Evolutionary conservation across 2,329 filamentous ascomycete genomes (phyloP).

Genomic region (Periconia sp.): DNA sequence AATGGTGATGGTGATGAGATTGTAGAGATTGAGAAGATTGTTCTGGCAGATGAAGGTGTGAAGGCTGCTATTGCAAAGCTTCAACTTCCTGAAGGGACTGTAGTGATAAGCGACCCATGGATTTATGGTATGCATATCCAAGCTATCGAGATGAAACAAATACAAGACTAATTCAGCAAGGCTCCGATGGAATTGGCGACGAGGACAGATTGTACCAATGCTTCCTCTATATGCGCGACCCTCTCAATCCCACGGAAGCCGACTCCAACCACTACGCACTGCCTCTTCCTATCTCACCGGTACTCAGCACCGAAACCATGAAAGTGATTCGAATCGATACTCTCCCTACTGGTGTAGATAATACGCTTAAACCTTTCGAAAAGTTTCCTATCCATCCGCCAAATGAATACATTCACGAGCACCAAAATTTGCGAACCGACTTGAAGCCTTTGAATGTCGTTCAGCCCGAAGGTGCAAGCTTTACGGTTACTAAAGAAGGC

Average conservation of each 20-base stretch:
- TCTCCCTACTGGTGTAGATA: slow-evolving; percentile 67
- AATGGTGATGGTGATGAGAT: slow-evolving; percentile 63
- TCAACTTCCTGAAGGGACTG: slow-evolving; percentile 58
- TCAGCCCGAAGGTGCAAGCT: slow-evolving; percentile 67
- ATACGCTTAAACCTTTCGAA: slow-evolving; percentile 56
- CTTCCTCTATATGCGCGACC: slow-evolving; percentile 68
- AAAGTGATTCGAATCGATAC: slow-evolving; percentile 70
- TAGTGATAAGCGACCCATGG: slow-evolving; percentile 65
- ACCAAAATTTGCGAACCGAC: slow-evolving; percentile 61
- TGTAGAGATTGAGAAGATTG: slow-evolving; percentile 58
- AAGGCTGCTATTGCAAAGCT: slow-evolving; percentile 62
- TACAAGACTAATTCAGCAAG: slow-evolving; percentile 10
- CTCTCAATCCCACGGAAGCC: slow-evolving; percentile 58
- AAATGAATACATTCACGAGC: slow-evolving; percentile 68
- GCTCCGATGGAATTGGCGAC: slow-evolving; percentile 52
- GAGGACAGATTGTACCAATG: slow-evolving; percentile 60
- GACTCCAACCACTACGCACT: slow-evolving; percentile 71
- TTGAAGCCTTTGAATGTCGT: slow-evolving; percentile 66
- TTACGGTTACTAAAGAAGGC: slow-evolving; percentile 54
- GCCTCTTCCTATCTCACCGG: slow-evolving; percentile 67
- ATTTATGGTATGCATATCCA: slow-evolving; percentile 58
- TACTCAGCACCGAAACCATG: slow-evolving; percentile 63
- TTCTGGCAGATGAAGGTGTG: slow-evolving; percentile 58
- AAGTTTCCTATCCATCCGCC: slow-evolving; percentile 61
- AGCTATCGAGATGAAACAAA: not conserved